Evolutionary conservation across 345 rosid species (phyloP).

Genomic region (Microcos paniculata): DNA sequence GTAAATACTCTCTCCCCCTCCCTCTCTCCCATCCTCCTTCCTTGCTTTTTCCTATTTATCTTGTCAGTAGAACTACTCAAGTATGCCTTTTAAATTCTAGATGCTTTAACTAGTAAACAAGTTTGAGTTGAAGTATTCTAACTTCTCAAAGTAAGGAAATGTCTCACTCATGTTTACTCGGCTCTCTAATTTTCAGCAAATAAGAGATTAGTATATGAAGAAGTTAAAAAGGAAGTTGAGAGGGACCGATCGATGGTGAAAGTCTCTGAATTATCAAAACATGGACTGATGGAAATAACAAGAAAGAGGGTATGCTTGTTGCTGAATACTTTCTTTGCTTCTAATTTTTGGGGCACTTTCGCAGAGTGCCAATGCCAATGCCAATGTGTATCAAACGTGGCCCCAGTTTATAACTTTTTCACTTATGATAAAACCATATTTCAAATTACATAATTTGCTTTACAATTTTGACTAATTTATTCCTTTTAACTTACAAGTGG

Average conservation of each 20-base stretch:
- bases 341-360: constrained; percentile 10
- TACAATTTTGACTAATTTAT: neutral
- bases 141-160: constrained; percentile 1
- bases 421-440: constrained; percentile 3
- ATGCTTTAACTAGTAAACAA: neutral
- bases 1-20: neutral
- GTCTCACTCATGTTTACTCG: constrained; percentile 8
- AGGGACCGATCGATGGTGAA: constrained; percentile 87
- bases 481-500: neutral
- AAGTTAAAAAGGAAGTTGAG: constrained; percentile 88
- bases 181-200: constrained; percentile 59
- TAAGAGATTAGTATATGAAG: constrained; percentile 88
- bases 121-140: neutral
- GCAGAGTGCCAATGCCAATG: neutral
- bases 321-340: constrained; percentile 22
- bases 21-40: neutral
- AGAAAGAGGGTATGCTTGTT: constrained; percentile 77
- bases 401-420: neutral
- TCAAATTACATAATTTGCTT: neutral
- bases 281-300: constrained; percentile 98
- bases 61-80: neutral
- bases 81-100: neutral
- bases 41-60: neutral
- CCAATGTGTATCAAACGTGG: neutral
- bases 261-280: constrained; percentile 89